These are phyloP conservation scores for Fusarium solani-melongenae DNA, from an alignment of 2,329 filamentous ascomycete genomes.

Conservation along the genomic window DNA sequence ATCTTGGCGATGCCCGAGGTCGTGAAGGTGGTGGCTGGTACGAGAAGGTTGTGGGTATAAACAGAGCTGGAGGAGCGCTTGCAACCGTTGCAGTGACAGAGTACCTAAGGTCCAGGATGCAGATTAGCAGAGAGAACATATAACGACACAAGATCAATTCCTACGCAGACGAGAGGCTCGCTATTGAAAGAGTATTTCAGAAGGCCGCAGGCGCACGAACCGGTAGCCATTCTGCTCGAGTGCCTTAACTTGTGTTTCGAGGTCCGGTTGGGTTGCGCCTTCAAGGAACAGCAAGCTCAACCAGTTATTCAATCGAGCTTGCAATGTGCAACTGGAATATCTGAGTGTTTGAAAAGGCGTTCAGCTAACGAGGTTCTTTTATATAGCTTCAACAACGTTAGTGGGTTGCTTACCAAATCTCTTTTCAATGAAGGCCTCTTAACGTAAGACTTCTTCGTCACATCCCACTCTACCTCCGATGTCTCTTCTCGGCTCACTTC, in stretches of 20 bases:
- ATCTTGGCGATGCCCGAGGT: neutral
- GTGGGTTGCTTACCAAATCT: neutral
- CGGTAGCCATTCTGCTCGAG: neutral
- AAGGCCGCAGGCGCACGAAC: neutral
- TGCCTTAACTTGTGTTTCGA: too few species aligned
- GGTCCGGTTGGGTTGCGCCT: neutral
- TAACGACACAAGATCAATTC: fast-evolving
- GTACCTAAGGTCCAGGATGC: neutral
- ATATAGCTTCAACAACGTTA: neutral
- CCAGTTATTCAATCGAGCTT: neutral
- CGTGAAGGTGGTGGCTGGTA: neutral
- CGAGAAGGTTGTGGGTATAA: neutral
- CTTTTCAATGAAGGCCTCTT: neutral
- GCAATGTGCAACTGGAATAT: neutral
- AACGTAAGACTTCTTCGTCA: neutral
- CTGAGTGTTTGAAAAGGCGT: fast-evolving
- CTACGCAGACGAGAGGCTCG: neutral
- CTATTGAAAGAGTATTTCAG: neutral
- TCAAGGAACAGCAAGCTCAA: fast-evolving
- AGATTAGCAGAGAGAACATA: neutral
- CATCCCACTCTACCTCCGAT: neutral
- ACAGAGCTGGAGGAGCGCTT: neutral
- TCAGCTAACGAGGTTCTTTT: neutral
- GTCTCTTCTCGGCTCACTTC: neutral
- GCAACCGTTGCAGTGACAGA: neutral